Base-by-base conservation (phyloP, 2,329 filamentous ascomycete genomes). In the Achaetomium macrosporum region DNA sequence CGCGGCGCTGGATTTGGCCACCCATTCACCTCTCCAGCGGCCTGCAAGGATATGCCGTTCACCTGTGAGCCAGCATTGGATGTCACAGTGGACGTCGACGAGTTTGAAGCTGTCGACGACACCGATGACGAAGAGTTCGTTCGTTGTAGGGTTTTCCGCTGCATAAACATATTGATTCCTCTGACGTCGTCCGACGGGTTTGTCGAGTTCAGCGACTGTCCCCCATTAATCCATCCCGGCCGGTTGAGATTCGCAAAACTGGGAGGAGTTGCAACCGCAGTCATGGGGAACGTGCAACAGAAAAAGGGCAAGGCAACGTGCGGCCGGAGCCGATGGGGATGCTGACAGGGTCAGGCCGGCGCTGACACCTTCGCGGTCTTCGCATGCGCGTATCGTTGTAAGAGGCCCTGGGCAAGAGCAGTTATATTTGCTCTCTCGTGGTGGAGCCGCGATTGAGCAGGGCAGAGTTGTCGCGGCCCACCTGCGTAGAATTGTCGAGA, bases 61-160 rank as follows among this genome's bases (percentile, higher is more conserved):
- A 79, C 66, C 64, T 82, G 82, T 33, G 52, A 33, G 25, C 79
- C 75, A 46, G 78, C 75, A 64, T 81, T 76, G 53, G 81, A 78
- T 37, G 81, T 78, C 57, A 87, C 74, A 50, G 85, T 87, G 2
- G 85, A 82, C 11, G 73, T 76, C 6, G 82, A 84, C 15, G 81
- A 79, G 53, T 71, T 72, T 31, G 82, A 84, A 1, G 77, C 73
- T 39, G 75, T 81, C 46, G 83, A 82, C 13, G 88, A 87, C 59
- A 95, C 77, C 42, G 91, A 96, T 4, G 90, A 95, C 54, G 90
- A 93, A 35, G 92, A 97, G 76, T 90, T 95, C 65, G 86, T 86
- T 68, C 92, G 84, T 69, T 92, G 88, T 57, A 90, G 78, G 66
- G 80, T 84, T 74, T 96, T 96, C 64, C 90, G 88, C 66, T 89